Evolutionary conservation across 306 rosid genomes (phyloP).

Genomic region (Acacia acuminata): DNA sequence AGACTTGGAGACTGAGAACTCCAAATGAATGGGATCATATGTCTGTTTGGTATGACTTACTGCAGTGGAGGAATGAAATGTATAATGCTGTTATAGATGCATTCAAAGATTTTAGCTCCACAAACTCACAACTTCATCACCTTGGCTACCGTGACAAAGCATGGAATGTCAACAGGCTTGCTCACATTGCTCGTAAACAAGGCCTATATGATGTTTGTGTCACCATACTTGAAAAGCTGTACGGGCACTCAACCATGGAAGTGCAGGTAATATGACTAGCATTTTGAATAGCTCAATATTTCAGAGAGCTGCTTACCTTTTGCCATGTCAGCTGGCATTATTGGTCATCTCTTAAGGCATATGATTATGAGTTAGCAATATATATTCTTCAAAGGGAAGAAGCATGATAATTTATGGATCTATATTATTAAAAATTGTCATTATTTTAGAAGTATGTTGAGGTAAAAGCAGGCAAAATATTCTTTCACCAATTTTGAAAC

Average conservation of each 20-base stretch:
- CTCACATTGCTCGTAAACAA: constrained; percentile 92
- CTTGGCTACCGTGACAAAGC: constrained; percentile 99
- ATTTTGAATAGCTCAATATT: constrained; percentile 12
- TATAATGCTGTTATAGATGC: constrained; percentile 94
- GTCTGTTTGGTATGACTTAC: constrained; percentile 98
- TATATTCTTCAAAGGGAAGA: background rate
- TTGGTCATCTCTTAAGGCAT: background rate
- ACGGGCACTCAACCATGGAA: constrained; percentile 98
- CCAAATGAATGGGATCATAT: constrained; percentile 98
- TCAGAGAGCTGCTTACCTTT: constrained; percentile 20
- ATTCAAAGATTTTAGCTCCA: constrained; percentile 77
- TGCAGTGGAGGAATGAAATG: constrained; percentile 99
- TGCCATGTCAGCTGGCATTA: constrained; percentile 13
- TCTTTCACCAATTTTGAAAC: background rate
- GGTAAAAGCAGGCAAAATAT: background rate
- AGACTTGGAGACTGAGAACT: constrained; percentile 98
- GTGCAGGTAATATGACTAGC: constrained; percentile 74
- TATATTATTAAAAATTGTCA: background rate
- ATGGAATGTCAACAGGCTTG: constrained; percentile 98
- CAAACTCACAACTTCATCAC: constrained; percentile 91
- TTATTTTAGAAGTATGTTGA: background rate
- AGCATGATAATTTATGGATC: background rate
- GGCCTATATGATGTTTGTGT: constrained; percentile 96
- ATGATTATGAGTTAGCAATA: background rate
- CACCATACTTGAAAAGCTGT: constrained; percentile 85